phyloP scores from a whole-genome alignment of 108 stramenopile species.

The Nitzschia inconspicua region DNA sequence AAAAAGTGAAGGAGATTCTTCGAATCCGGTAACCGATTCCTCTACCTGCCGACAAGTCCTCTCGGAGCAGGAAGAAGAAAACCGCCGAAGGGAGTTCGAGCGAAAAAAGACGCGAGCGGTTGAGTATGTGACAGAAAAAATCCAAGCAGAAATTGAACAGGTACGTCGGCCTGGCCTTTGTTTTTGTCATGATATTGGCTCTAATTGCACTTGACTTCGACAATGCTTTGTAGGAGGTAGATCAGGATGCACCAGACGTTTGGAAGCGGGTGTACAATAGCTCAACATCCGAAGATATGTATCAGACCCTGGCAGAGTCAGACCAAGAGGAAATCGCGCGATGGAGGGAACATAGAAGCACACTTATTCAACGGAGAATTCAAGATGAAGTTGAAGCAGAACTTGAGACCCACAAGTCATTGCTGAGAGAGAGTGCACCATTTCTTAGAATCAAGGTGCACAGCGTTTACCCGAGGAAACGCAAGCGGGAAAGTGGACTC shows the following conservation, averaged over 20 bases:
- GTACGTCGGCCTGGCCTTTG: conserved; percentile 21
- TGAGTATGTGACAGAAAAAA: conserved; percentile 49
- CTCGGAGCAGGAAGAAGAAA: conserved; percentile 61
- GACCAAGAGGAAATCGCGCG: conserved; percentile 45
- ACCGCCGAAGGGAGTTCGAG: conserved; percentile 42
- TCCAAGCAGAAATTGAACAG: conserved; percentile 44
- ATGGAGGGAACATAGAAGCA: conserved; percentile 56
- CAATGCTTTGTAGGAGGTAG: conserved; percentile 78
- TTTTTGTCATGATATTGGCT: conserved; percentile 1
- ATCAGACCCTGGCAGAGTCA: conserved; percentile 22
- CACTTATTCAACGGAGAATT: conserved; percentile 40
- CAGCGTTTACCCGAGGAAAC: conserved; percentile 2
- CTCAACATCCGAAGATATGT: conserved; percentile 48
- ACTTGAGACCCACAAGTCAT: conserved; percentile 41
- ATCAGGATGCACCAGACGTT: conserved; percentile 58
- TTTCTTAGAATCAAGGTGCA: conserved; percentile 54
- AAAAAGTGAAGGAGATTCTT: conserved; percentile 15
- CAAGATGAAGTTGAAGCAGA: conserved; percentile 55
- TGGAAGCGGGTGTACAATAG: conserved; percentile 55
- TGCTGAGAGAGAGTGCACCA: conserved; percentile 46
- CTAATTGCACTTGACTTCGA: neutral
- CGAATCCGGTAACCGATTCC: neutral
- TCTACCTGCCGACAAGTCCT: conserved; percentile 16
- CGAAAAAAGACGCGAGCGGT: conserved; percentile 31
- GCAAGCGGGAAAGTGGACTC: conserved; percentile 20